These are phyloP conservation scores for Blastomyces percursus DNA, from an alignment of 2,329 filamentous ascomycete genomes.

Conservation along the genomic window DNA sequence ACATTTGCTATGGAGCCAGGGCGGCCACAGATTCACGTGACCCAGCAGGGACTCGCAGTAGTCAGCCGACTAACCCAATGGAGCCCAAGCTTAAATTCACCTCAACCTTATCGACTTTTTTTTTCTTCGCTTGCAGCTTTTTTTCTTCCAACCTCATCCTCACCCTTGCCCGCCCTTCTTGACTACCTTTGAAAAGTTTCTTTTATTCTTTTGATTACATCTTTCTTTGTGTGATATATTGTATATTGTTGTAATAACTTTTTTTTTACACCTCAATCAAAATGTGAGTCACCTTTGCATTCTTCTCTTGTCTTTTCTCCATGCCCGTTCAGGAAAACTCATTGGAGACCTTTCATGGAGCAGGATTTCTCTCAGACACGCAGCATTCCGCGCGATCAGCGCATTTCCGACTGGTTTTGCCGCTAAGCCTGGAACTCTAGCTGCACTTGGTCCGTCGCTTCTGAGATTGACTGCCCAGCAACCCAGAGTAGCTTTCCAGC, in stretches of 20 bases:
- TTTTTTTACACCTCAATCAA: constrained; percentile 1
- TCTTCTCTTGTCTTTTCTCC: not conserved
- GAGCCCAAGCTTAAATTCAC: not conserved
- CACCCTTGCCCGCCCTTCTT: not conserved
- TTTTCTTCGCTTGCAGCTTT: not conserved
- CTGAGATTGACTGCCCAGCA: constrained; percentile 31
- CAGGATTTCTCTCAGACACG: constrained; percentile 13
- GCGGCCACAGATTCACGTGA: too few relatives aligned
- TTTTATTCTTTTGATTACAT: not conserved
- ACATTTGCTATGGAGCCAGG: too few relatives aligned
- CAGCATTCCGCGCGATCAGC: constrained; percentile 11
- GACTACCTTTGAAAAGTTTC: not conserved
- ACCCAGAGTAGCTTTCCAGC: constrained; percentile 32
- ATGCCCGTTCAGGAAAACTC: not conserved
- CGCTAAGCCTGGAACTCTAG: constrained; percentile 16
- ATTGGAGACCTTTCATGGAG: not conserved
- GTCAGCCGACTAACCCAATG: not conserved
- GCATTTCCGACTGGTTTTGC: constrained; percentile 3
- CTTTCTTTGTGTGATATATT: not conserved
- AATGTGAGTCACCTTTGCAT: constrained; percentile 5
- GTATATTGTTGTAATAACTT: constrained; percentile 2
- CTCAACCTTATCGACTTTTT: not conserved
- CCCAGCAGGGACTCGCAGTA: not conserved
- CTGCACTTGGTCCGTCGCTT: constrained; percentile 27
- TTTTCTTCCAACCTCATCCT: not conserved